Percentiles rank a stretch among this genome's conserved stretches.
Conservation (phyloP, 495 filamentous ascomycete genomes). For the Saxophila tyrrhenica region DNA sequence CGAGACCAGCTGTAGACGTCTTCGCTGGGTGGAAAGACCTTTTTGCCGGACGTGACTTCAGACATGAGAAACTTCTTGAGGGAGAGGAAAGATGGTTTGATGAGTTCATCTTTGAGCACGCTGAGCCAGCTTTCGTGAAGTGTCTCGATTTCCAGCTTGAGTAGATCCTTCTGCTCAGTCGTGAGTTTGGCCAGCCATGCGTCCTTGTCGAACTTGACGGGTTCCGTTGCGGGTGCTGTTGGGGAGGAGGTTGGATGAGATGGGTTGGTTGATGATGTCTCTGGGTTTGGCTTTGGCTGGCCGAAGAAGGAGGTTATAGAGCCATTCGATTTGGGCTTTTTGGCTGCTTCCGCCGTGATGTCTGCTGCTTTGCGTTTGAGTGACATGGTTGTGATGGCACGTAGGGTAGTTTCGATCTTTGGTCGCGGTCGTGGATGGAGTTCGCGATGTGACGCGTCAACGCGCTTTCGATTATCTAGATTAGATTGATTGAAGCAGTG, state of each 20-base stretch:
- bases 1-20: constrained; percentile 97
- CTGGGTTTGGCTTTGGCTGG: constrained; percentile 35
- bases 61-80: constrained; percentile 77
- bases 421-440: no score
- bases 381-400: constrained; percentile 29
- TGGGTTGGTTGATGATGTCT: constrained; percentile 20
- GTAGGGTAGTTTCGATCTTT: no score
- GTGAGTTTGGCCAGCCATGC: constrained; percentile 74
- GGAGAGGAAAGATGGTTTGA: constrained; percentile 64
- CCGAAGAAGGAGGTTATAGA: constrained; percentile 59
- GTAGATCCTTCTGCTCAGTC: constrained; percentile 65
- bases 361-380: constrained; percentile 60
- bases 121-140: constrained; percentile 83
- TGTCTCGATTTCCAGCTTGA: constrained; percentile 83
- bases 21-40: constrained; percentile 69
- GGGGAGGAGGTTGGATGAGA: constrained; percentile 31
- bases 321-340: constrained; percentile 61
- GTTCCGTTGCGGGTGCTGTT: constrained; percentile 24
- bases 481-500: no score
- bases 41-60: constrained; percentile 61
- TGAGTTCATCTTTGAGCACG: constrained; percentile 71
- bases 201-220: constrained; percentile 65
- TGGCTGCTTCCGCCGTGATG: constrained; percentile 37
- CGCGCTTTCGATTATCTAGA: no score
- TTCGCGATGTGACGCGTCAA: no score